Base-by-base conservation (phyloP, 441 rosid species). In the Iberis amara region DNA sequence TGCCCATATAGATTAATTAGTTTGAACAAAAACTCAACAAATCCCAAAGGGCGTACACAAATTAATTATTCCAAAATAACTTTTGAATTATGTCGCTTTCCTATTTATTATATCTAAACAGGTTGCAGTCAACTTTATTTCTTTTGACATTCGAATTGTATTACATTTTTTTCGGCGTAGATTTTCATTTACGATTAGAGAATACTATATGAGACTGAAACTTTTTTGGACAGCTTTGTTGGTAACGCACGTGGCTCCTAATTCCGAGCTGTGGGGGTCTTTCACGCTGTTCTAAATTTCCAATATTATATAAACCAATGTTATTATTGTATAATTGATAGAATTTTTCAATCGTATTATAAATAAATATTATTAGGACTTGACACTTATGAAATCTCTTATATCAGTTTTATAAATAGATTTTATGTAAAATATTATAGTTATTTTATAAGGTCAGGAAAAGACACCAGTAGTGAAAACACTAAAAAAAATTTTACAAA, bases 211-310 rank as follows among this genome's bases (percentile, higher is more conserved):
- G 40, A 55, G 42, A 42, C 33, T 40, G 30, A 15, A 28, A 40
- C 21, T 18, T 18, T 18, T 18, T 51, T 23, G 10, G 41, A 42
- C 41, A 43, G 50, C 41, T 42, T 32, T 55, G 59, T 18, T 41
- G 18, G 23, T 32, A 28, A 41, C 59, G 42, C 59, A 55, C 59
- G 59, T 42, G 59, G 59, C 40, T 42, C 59, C 59, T 42, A 55
- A 55, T 55, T 55, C 59, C 59, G 41, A 55, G 59, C 12, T 55
- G 32, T 41, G 32, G 49, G 21, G 49, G 11, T 42, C 49, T 31
- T 42, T 42, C 40, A 8, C 2, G 31, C 8, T 7, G 9, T 11
- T 41, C 1, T 41, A 18, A 18, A 18, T 18, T 18, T 18, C 21
- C 21, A 7, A 31, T 18, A 41, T 35, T 30, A 8, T 9, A 10